These are phyloP conservation scores for Cerioporus squamosus DNA, from an alignment of 1,284 basidiomycete species.

Conservation along the genomic window DNA sequence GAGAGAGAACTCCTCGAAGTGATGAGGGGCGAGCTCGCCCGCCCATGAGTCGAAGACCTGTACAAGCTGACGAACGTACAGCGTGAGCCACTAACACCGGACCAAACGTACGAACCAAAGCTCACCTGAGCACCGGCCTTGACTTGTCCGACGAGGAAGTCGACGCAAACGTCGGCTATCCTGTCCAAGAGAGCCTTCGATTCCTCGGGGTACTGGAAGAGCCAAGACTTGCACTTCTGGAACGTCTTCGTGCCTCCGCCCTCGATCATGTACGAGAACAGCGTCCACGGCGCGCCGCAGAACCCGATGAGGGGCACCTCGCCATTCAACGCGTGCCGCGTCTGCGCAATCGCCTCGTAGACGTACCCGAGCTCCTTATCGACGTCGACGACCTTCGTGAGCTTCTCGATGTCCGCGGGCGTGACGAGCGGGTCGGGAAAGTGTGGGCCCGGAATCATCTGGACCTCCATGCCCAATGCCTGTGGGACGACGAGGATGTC, in stretches of 20 bases:
- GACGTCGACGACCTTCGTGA: constrained; percentile 73
- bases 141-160: constrained; percentile 89
- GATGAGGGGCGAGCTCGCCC: constrained; percentile 85
- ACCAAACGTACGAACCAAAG: constrained; percentile 3
- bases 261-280: constrained; percentile 97
- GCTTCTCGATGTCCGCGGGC: constrained; percentile 71
- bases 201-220: constrained; percentile 87
- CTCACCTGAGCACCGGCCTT: constrained; percentile 91
- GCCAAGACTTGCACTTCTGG: constrained; percentile 90
- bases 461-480: constrained; percentile 92
- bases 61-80: constrained; percentile 60
- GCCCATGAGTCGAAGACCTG: constrained; percentile 98
- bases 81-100: not conserved
- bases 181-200: constrained; percentile 75
- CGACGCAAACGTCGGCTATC: constrained; percentile 85
- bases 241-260: constrained; percentile 90
- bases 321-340: constrained; percentile 78
- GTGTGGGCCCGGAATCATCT: constrained; percentile 90
- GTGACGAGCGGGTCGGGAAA: constrained; percentile 85
- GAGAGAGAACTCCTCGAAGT: constrained; percentile 80
- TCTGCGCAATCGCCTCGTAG: constrained; percentile 86
- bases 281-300: constrained; percentile 95
- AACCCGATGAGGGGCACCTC: constrained; percentile 95
- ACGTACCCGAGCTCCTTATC: constrained; percentile 88
- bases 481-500: constrained; percentile 97